Conservation (phyloP, 1,139 yeast genomes). For the Yamadazyma pseudoaaseri region DNA sequence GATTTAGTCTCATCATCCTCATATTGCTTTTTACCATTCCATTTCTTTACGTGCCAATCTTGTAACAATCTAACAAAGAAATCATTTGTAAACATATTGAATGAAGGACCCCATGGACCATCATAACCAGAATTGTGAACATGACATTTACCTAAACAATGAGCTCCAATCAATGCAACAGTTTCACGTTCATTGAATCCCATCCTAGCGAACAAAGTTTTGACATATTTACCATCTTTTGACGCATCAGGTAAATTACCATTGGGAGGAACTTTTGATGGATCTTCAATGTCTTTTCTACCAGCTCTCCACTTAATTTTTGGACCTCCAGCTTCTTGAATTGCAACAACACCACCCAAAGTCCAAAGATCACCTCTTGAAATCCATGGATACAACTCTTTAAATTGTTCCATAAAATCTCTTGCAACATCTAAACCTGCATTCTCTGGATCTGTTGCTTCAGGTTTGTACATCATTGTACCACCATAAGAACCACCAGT, state of each 20-base stretch:
- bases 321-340: constrained; percentile 88
- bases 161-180: constrained; percentile 87
- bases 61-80: constrained; percentile 71
- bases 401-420: constrained; percentile 62
- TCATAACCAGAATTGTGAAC: constrained; percentile 67
- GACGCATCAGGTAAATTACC: constrained; percentile 84
- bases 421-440: constrained; percentile 69
- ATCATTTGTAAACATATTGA: constrained; percentile 80
- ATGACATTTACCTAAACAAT: constrained; percentile 81
- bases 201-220: constrained; percentile 64
- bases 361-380: constrained; percentile 89
- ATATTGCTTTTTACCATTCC: constrained; percentile 77
- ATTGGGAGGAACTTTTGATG: constrained; percentile 52
- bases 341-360: constrained; percentile 78
- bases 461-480: constrained; percentile 72
- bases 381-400: constrained; percentile 67
- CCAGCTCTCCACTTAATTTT: constrained; percentile 87
- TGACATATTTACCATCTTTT: constrained; percentile 66
- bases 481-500: constrained; percentile 85
- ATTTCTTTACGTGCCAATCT: constrained; percentile 75
- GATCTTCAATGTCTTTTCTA: constrained; percentile 34
- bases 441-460: constrained; percentile 69
- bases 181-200: constrained; percentile 82
- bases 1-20: constrained; percentile 69
- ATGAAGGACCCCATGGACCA: constrained; percentile 95